phyloP scores from a whole-genome alignment of 306 rosid genomes.

The Cercis canadensis region DNA sequence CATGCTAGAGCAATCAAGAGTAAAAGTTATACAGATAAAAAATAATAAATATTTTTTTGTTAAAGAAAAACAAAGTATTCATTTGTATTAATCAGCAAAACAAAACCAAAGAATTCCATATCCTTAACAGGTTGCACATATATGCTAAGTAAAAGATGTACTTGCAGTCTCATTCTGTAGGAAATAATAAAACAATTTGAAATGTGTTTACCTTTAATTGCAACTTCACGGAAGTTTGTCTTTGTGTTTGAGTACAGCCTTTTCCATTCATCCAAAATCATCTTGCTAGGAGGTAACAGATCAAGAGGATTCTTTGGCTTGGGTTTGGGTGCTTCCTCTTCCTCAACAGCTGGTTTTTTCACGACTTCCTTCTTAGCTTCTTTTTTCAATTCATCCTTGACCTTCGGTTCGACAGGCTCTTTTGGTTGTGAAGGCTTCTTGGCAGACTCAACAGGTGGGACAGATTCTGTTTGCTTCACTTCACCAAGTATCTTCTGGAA shows the following conservation, averaged over 20 bases:
- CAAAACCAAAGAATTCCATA: background rate
- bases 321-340: conserved; percentile 68
- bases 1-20: background rate
- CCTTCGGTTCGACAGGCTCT: conserved; percentile 54
- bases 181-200: background rate
- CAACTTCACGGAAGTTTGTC: conserved; percentile 77
- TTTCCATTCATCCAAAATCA: conserved; percentile 78
- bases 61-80: background rate
- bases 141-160: background rate
- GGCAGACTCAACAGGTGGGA: conserved; percentile 50
- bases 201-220: conserved; percentile 57
- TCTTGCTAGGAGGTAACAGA: conserved; percentile 67
- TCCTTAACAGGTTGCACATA: background rate
- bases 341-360: conserved; percentile 38
- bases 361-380: conserved; percentile 44
- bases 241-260: conserved; percentile 72
- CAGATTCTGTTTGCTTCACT: conserved; percentile 58
- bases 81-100: background rate
- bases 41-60: too few relatives aligned
- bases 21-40: background rate
- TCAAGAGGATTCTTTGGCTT: conserved; percentile 70
- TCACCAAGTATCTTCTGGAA: conserved; percentile 63
- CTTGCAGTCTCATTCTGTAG: background rate
- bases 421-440: conserved; percentile 59
- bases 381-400: conserved; percentile 55